Conservation (phyloP, 345 rosid genomes). For the Carallia brachiata region DNA sequence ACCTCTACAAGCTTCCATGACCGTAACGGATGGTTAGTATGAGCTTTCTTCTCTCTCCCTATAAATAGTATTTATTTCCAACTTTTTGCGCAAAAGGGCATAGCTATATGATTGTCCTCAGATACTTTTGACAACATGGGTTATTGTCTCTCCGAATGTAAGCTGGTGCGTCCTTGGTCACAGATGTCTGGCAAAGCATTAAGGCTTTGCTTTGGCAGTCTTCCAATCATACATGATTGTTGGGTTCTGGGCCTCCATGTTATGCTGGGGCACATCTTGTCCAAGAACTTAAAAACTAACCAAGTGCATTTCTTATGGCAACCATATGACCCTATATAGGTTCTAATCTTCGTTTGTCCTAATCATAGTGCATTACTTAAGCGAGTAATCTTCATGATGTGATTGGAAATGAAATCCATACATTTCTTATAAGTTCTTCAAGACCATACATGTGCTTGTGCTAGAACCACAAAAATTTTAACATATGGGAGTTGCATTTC, state of each 20-base stretch:
- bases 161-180: background rate
- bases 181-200: background rate
- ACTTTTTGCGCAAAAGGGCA: background rate
- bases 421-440: constrained; percentile 9
- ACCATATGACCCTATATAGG: no score
- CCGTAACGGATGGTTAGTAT: constrained; percentile 90
- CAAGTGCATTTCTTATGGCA: background rate
- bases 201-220: background rate
- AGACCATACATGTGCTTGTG: no score
- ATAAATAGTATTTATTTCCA: background rate
- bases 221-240: background rate
- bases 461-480: background rate
- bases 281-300: background rate
- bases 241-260: background rate
- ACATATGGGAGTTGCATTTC: constrained; percentile 14
- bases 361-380: no score
- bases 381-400: no score
- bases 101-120: background rate
- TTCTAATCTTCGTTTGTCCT: no score
- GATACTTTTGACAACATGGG: background rate
- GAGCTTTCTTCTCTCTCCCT: background rate
- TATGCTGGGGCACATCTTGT: background rate
- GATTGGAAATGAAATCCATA: background rate
- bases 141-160: background rate
- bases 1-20: constrained; percentile 96